phyloP scores from a whole-genome alignment of 1,139 yeast genomes.

The Sugiyamaella castrensis region DNA sequence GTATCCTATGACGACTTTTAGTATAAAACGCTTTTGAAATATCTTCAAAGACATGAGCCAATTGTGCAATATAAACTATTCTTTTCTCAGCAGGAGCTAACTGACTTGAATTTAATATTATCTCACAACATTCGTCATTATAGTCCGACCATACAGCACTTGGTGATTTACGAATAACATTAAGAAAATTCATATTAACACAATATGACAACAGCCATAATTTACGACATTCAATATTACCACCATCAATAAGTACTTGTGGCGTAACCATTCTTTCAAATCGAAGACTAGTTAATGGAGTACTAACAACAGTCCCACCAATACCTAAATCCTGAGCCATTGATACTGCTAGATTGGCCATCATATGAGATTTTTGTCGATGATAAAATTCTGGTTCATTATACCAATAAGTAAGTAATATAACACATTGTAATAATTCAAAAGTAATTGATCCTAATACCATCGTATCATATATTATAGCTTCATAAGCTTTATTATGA shows the following conservation, averaged over 20 bases:
- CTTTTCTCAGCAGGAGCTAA: constrained; percentile 29
- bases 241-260: constrained; percentile 36
- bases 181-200: constrained; percentile 33
- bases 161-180: constrained; percentile 33
- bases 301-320: constrained; percentile 38
- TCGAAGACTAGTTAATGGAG: constrained; percentile 16
- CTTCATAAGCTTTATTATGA: constrained; percentile 57
- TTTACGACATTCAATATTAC: constrained; percentile 34
- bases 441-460: constrained; percentile 69
- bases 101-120: constrained; percentile 42
- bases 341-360: constrained; percentile 63
- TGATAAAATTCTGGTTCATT: constrained; percentile 79
- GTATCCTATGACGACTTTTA: constrained; percentile 24
- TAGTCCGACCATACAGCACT: constrained; percentile 46
- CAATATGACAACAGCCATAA: constrained; percentile 35
- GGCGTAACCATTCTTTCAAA: constrained; percentile 39
- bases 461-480: constrained; percentile 60
- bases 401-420: constrained; percentile 72
- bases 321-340: constrained; percentile 76
- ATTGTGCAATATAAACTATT: constrained; percentile 57
- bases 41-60: constrained; percentile 60
- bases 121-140: constrained; percentile 59
- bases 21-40: constrained; percentile 39
- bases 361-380: constrained; percentile 71
- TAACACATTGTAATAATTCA: constrained; percentile 61